Evolutionary conservation across 2,329 filamentous ascomycete species (phyloP), one percentile per base, ranked within the genome.

Genomic region (Phaeophleospora eucalypticola): DNA sequence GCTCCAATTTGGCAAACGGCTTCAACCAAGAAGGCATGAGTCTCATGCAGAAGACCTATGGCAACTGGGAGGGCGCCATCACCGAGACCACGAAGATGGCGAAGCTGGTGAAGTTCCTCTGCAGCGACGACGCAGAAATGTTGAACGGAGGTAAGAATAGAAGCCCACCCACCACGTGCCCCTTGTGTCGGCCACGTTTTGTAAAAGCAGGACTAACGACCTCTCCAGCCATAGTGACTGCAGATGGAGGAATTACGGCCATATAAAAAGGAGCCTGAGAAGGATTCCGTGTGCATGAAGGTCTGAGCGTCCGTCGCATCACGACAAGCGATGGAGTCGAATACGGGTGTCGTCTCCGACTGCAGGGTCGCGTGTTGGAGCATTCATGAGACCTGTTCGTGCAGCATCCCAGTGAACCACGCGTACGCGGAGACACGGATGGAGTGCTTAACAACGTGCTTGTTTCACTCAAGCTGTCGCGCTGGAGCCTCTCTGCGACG

Each of bases 1-100:
- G 24, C 6, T 6, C 24, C 21, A 67, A 68, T 2, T 68, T 80
- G 7, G 42, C 41, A 7, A 51, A 53, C 10, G 51, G 51, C 18
- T 50, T 60, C 40, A 65, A 66, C 45, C 53, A 59, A 51, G 62
- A 62, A 39, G 62, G 62, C 24, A 43, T 64, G 41, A 50, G 35
- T 6, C 29, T 55, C 3, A 55, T 59, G 54, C 48, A 46, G 43
- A 49, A 56, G 43, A 52, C 45, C 12, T 63, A 54, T 36, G 53
- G 50, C 8, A 46, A 60, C 17, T 56, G 61, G 48, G 51, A 58
- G 45, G 49, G 49, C 27, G 45, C 44, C 12, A 45, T 40, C 20
- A 51, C 51, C 6, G 58, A 66, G 9, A 36, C 61, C 7, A 51
- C 54, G 3, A 60, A 68, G 43, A 56, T 68, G 32, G 66, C 67